phyloP scores from a whole-genome alignment of 345 rosid genomes.

The Crucihimalaya himalaica region DNA sequence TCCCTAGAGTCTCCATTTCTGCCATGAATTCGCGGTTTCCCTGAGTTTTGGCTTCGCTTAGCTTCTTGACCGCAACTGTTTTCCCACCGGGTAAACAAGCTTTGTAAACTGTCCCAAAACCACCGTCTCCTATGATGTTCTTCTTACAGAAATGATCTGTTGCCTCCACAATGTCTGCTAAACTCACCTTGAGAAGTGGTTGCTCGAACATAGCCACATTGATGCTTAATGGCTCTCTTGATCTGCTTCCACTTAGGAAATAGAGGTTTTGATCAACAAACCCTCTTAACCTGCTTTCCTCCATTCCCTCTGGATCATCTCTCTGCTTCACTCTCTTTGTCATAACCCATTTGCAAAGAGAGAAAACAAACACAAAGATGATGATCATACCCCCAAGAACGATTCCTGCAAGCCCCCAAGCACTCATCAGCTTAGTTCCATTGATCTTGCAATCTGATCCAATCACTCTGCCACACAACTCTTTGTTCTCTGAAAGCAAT shows the following conservation, averaged over 20 bases:
- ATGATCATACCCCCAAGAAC: slow-evolving; percentile 48
- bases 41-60: slow-evolving; percentile 78
- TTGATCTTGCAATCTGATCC: slow-evolving; percentile 55
- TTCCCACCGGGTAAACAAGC: slow-evolving; percentile 60
- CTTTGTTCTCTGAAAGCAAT: slow-evolving; percentile 61
- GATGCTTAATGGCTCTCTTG: slow-evolving; percentile 86
- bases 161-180: slow-evolving; percentile 74
- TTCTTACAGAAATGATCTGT: slow-evolving; percentile 78
- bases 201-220: slow-evolving; percentile 83
- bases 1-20: slow-evolving; percentile 93
- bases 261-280: slow-evolving; percentile 59
- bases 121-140: slow-evolving; percentile 91
- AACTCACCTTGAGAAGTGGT: slow-evolving; percentile 73
- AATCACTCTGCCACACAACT: slow-evolving; percentile 53
- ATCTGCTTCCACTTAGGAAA: slow-evolving; percentile 68
- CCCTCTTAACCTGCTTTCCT: slow-evolving; percentile 55
- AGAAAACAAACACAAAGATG: slow-evolving; percentile 41
- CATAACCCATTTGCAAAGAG: slow-evolving; percentile 48
- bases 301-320: slow-evolving; percentile 52
- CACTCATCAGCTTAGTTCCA: slow-evolving; percentile 41
- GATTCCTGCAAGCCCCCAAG: slow-evolving; percentile 56
- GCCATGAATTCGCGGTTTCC: slow-evolving; percentile 90
- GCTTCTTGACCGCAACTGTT: slow-evolving; percentile 91
- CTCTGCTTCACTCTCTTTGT: slow-evolving; percentile 42
- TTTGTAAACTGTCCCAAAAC: slow-evolving; percentile 90